These are phyloP conservation scores for Euphorbia tirucalli DNA, from an alignment of 345 rosid genomes.

Conservation along the genomic window DNA sequence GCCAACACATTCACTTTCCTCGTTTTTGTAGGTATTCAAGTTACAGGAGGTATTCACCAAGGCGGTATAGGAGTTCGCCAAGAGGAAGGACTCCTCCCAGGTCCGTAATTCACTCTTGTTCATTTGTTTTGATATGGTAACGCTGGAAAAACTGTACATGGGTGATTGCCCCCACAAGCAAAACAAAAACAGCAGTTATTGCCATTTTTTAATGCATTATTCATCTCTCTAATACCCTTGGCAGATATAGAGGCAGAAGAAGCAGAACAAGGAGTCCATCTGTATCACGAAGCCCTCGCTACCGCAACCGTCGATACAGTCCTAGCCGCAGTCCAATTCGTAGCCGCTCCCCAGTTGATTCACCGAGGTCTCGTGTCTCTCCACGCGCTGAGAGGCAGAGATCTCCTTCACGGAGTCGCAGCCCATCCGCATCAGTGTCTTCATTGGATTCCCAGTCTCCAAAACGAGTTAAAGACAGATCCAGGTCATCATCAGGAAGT, in stretches of 20 bases:
- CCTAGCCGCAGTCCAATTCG: conserved; percentile 55
- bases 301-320: conserved; percentile 49
- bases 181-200: too few species aligned
- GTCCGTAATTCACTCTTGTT: conserved; percentile 31
- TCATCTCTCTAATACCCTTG: neutral
- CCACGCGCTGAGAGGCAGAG: conserved; percentile 42
- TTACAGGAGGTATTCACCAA: conserved; percentile 80
- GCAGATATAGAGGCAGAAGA: conserved; percentile 73
- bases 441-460: conserved; percentile 59
- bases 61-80: conserved; percentile 80
- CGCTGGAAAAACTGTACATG: too few species aligned
- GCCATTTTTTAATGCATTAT: neutral
- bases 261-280: conserved; percentile 60
- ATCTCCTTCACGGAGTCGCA: conserved; percentile 56
- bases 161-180: too few species aligned
- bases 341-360: conserved; percentile 57
- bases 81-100: conserved; percentile 89
- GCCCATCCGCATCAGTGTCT: conserved; percentile 57
- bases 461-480: conserved; percentile 40
- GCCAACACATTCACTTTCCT: too few species aligned
- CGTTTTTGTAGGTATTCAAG: conserved; percentile 47
- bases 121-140: neutral
- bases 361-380: conserved; percentile 36
- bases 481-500: conserved; percentile 67
- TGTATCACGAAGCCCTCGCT: conserved; percentile 58